Evolutionary conservation across 805 yeast genomes (phyloP).

Genomic region (Scheffersomyces ergatensis): DNA sequence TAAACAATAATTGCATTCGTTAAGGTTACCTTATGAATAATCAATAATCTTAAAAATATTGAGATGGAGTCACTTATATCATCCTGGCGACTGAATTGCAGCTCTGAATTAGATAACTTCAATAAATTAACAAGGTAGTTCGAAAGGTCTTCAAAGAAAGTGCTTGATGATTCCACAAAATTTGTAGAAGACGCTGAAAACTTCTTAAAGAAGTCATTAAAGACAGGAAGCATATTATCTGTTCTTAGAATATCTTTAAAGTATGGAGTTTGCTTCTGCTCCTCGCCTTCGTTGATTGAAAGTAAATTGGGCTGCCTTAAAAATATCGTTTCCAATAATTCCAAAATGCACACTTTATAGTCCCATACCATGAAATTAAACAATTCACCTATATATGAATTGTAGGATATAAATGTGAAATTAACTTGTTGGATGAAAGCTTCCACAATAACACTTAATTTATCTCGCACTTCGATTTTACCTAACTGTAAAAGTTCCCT

Average conservation of each 20-base stretch:
- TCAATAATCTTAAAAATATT: constrained; percentile 51
- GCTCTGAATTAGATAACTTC: constrained; percentile 5
- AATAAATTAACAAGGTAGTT: constrained; percentile 20
- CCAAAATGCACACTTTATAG: constrained; percentile 21
- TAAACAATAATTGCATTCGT: constrained; percentile 43
- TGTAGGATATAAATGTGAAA: constrained; percentile 24
- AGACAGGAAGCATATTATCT: constrained; percentile 29
- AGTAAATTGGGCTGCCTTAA: constrained; percentile 15
- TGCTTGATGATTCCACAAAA: constrained; percentile 15
- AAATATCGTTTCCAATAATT: constrained; percentile 25
- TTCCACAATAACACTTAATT: constrained; percentile 11
- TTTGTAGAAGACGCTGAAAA: constrained; percentile 37
- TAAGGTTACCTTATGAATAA: constrained; percentile 54
- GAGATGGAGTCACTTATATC: constrained; percentile 34
- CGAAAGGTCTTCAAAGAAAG: constrained; percentile 20
- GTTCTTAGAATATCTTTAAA: constrained; percentile 3
- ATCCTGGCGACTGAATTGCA: background rate
- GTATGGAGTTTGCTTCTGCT: background rate
- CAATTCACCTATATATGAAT: constrained; percentile 40
- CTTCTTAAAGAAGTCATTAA: constrained; percentile 46
- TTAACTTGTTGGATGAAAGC: constrained; percentile 16
- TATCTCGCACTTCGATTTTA: constrained; percentile 7
- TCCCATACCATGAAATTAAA: constrained; percentile 32
- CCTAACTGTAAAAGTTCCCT: constrained; percentile 10
- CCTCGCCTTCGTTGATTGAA: constrained; percentile 1